phyloP scores from a whole-genome alignment of 306 rosid genomes.

The Fragaria ananassa region DNA sequence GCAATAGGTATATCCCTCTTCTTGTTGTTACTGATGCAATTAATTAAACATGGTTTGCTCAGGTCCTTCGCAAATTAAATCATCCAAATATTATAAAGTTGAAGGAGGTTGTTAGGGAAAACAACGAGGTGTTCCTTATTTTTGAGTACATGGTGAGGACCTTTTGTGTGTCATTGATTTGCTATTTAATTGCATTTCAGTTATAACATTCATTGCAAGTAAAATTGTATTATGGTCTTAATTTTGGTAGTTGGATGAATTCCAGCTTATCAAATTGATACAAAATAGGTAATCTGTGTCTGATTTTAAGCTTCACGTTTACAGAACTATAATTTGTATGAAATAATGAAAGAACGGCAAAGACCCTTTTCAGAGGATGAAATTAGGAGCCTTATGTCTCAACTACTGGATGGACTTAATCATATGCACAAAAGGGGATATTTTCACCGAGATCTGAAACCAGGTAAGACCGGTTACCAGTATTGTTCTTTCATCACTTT shows the following conservation, averaged over 20 bases:
- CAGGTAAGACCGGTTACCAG: conserved; percentile 41
- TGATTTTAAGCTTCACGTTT: conserved; percentile 35
- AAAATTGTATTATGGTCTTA: conserved; percentile 18
- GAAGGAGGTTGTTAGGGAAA: conserved; percentile 72
- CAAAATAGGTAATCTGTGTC: conserved; percentile 13
- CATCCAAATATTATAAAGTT: conserved; percentile 80
- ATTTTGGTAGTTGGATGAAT: conserved; percentile 13
- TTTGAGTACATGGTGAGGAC: conserved; percentile 76
- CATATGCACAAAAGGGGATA: conserved; percentile 71
- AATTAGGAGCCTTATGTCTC: conserved; percentile 65
- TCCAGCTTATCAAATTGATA: conserved; percentile 9
- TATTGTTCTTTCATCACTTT: background rate
- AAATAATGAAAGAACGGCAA: conserved; percentile 66
- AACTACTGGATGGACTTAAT: conserved; percentile 64
- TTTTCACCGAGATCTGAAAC: conserved; percentile 86
- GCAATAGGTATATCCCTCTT: background rate
- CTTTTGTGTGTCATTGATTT: conserved; percentile 9
- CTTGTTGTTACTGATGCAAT: conserved; percentile 21
- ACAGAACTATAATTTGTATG: conserved; percentile 75
- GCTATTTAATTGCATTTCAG: background rate
- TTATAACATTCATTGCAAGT: background rate
- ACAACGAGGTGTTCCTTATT: conserved; percentile 70
- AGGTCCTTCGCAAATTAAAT: conserved; percentile 71
- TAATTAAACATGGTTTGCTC: conserved; percentile 25
- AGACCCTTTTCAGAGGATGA: conserved; percentile 69